Evolutionary conservation across 1,139 yeast species (phyloP).

Genomic region (Geotrichum restrictum): DNA sequence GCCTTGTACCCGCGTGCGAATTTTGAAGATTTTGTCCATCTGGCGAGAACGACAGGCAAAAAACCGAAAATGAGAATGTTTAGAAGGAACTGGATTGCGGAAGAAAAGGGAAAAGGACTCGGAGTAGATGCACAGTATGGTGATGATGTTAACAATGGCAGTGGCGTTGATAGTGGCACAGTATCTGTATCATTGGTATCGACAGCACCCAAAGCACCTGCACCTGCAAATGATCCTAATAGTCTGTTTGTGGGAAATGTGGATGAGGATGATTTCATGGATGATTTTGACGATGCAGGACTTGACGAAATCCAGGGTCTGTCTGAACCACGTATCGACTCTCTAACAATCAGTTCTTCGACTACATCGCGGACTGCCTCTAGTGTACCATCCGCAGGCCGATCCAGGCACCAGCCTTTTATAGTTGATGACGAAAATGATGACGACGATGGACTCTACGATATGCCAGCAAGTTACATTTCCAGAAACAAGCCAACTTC

Average conservation of each 20-base stretch:
- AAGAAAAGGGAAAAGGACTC: slow-evolving; percentile 28
- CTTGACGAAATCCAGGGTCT: too few relatives aligned
- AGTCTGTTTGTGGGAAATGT: slow-evolving; percentile 4
- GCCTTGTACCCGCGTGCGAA: slow-evolving; percentile 73
- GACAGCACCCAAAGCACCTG: neutral
- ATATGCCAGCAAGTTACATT: slow-evolving; percentile 6
- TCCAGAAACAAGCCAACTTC: neutral
- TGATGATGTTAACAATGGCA: neutral
- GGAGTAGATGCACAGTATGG: slow-evolving; percentile 13
- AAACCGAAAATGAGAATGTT: slow-evolving; percentile 30
- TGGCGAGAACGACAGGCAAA: slow-evolving; percentile 32
- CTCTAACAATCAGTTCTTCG: neutral
- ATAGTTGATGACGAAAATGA: slow-evolving; percentile 9
- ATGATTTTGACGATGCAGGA: slow-evolving; percentile 1
- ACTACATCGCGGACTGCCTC: neutral
- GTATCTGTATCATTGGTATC: too few relatives aligned
- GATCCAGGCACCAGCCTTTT: slow-evolving; percentile 13
- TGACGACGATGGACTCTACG: slow-evolving; percentile 15
- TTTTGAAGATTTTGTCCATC: slow-evolving; percentile 54
- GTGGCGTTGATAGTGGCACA: neutral
- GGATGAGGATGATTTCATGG: slow-evolving; percentile 1
- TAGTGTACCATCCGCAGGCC: neutral
- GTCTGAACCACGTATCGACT: neutral
- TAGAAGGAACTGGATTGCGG: slow-evolving; percentile 34
- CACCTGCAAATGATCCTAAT: neutral